phyloP scores from a whole-genome alignment of 768 basidiomycete genomes.

The Kwoniella europaea region DNA sequence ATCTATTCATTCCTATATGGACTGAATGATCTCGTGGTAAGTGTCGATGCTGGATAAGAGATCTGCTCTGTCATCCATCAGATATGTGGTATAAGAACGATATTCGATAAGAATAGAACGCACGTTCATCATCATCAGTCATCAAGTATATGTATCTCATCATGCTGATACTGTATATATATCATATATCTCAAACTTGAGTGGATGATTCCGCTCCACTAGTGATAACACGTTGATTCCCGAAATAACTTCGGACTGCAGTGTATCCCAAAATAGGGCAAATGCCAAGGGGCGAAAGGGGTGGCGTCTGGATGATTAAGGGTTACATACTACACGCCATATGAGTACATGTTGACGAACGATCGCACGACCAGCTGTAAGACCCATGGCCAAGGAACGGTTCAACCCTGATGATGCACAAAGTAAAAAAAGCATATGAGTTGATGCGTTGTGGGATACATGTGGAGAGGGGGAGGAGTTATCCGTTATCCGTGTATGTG shows the following conservation, averaged over 20 bases:
- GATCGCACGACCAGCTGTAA: not conserved
- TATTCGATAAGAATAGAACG: not conserved
- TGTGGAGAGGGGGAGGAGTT: not conserved
- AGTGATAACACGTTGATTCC: conserved; percentile 2
- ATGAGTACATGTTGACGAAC: not conserved
- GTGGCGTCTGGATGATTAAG: not conserved
- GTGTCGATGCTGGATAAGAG: no score
- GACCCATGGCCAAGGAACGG: not conserved
- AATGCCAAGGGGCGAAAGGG: not conserved
- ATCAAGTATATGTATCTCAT: not conserved
- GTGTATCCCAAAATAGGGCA: not conserved
- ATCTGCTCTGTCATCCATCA: no score
- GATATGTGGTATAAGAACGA: not conserved
- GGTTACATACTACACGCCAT: no score
- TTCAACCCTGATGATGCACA: not conserved
- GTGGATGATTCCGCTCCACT: no score
- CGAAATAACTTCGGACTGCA: conserved; percentile 8
- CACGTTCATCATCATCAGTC: conserved; percentile 4
- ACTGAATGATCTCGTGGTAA: no score
- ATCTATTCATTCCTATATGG: no score
- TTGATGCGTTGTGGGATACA: not conserved
- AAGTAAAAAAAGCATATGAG: not conserved
- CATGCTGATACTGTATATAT: not conserved
- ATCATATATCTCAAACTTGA: no score
- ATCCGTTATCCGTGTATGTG: not conserved